Percentiles rank a stretch among this genome's conserved stretches.
These are phyloP conservation scores for Ophiostoma angusticollis DNA, from an alignment of 2,329 filamentous ascomycete species.

Conservation along the genomic window DNA sequence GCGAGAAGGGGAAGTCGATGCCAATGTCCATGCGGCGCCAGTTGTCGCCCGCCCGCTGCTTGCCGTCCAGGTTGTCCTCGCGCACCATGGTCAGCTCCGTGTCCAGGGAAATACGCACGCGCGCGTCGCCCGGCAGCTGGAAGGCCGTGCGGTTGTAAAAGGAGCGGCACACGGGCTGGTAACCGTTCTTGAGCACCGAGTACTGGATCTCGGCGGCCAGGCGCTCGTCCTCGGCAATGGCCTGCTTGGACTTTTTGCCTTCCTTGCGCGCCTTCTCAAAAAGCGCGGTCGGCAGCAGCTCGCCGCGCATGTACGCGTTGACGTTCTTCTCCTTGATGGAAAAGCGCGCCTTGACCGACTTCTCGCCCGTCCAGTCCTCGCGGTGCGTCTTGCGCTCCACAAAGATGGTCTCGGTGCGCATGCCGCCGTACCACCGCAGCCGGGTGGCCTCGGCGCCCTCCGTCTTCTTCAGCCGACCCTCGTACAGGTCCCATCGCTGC, in stretches of 20 bases:
- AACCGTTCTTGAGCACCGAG: conserved; percentile 73
- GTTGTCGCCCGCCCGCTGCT: conserved; percentile 64
- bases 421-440: conserved; percentile 92
- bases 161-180: conserved; percentile 80
- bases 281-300: conserved; percentile 72
- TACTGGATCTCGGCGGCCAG: conserved; percentile 90
- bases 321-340: conserved; percentile 94
- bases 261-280: conserved; percentile 96
- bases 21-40: conserved; percentile 97
- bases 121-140: conserved; percentile 88
- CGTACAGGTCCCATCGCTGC: conserved; percentile 85
- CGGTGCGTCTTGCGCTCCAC: conserved; percentile 96
- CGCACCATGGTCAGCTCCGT: conserved; percentile 91
- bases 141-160: conserved; percentile 99
- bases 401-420: conserved; percentile 91
- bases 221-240: conserved; percentile 82
- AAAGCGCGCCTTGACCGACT: conserved; percentile 96
- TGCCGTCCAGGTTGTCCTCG: conserved; percentile 87
- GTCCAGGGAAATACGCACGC: conserved; percentile 91
- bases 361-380: conserved; percentile 98
- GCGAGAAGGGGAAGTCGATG: conserved; percentile 86
- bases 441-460: conserved; percentile 95
- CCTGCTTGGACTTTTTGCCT: conserved; percentile 83
- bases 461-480: conserved; percentile 90
- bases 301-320: conserved; percentile 76